Conservation (phyloP, 2,329 filamentous ascomycete genomes). For the Elsinoe fawcettii region DNA sequence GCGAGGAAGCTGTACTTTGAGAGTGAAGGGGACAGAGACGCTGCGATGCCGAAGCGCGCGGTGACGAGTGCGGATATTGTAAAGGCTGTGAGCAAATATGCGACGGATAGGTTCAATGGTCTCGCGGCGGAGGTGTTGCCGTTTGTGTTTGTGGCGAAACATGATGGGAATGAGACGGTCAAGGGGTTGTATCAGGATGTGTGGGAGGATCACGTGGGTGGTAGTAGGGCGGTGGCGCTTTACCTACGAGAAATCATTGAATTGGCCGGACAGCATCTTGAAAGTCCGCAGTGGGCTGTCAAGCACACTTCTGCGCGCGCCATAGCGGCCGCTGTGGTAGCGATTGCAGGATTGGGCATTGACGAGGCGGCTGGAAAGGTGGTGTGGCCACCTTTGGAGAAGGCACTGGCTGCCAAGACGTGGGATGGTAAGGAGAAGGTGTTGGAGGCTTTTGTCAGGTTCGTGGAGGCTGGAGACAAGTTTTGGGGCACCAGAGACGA, state of each 20-base stretch:
- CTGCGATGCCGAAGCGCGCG: constrained; percentile 35
- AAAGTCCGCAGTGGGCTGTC: constrained; percentile 78
- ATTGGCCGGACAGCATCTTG: constrained; percentile 60
- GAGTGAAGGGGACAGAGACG: constrained; percentile 62
- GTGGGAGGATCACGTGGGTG: constrained; percentile 87
- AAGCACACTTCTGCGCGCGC: constrained; percentile 82
- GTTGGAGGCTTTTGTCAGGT: constrained; percentile 68
- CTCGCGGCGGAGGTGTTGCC: constrained; percentile 70
- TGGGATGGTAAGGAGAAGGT: constrained; percentile 88
- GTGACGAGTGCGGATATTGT: constrained; percentile 75
- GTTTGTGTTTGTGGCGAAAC: constrained; percentile 78
- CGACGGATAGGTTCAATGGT: constrained; percentile 77
- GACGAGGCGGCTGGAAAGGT: constrained; percentile 48
- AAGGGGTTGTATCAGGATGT: constrained; percentile 72
- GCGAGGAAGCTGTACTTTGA: constrained; percentile 68
- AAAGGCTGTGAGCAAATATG: constrained; percentile 73
- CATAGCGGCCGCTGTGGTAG: constrained; percentile 63
- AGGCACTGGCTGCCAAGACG: constrained; percentile 76
- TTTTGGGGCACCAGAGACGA: constrained; percentile 53
- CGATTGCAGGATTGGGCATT: constrained; percentile 50
- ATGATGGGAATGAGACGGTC: constrained; percentile 76
- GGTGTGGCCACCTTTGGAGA: constrained; percentile 79
- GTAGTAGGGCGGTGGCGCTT: constrained; percentile 68
- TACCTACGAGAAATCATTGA: constrained; percentile 75
- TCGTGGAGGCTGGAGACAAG: constrained; percentile 57